These are phyloP conservation scores for Quillaja saponaria DNA, from an alignment of 306 rosid species.

Conservation along the genomic window DNA sequence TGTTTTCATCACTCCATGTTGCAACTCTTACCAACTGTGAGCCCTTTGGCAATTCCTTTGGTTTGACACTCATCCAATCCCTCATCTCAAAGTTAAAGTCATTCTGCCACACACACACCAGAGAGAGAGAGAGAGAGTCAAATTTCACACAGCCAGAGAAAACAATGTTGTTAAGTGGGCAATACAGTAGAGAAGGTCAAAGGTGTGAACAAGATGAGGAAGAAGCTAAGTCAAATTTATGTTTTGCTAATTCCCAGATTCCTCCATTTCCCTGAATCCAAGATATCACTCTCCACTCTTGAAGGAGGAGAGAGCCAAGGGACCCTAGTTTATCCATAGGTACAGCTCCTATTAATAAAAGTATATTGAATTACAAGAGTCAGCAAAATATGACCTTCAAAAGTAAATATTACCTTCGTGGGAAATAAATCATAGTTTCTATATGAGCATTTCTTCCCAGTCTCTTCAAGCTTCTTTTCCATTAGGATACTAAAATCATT, in stretches of 20 bases:
- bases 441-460: constrained; percentile 68
- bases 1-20: constrained; percentile 22
- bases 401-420: constrained; percentile 59
- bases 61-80: constrained; percentile 79
- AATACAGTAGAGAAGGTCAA: no score
- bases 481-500: constrained; percentile 82
- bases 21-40: constrained; percentile 61
- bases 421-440: constrained; percentile 80
- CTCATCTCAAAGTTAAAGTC: constrained; percentile 85
- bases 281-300: no score
- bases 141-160: no score
- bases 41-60: constrained; percentile 70
- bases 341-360: no score
- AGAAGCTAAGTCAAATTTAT: no score
- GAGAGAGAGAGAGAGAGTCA: no score
- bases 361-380: constrained; percentile 5
- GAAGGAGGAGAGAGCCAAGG: no score
- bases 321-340: no score
- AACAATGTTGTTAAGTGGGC: no score
- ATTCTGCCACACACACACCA: constrained; percentile 50
- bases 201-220: no score
- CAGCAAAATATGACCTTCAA: constrained; percentile 13
- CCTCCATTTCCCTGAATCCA: no score
- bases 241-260: no score
- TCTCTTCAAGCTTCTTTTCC: constrained; percentile 82